These are phyloP conservation scores for Naganishia onofrii DNA, from an alignment of 768 basidiomycete genomes.

Conservation along the genomic window DNA sequence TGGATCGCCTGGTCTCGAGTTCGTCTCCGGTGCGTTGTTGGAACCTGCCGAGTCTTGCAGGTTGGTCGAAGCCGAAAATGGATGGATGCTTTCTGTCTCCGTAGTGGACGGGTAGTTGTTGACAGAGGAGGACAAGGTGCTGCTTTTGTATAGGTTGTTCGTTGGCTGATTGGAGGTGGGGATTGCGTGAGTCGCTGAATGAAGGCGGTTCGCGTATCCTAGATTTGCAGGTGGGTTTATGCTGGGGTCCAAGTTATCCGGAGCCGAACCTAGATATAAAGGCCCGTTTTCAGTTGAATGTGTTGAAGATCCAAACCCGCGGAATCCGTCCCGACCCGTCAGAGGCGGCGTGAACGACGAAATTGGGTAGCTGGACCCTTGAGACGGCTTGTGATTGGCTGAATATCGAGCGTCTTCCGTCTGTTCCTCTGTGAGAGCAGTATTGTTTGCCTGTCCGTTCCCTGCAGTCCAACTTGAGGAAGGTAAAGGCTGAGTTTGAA, in stretches of 20 bases:
- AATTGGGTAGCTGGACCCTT: background rate
- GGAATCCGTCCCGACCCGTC: constrained; percentile 19
- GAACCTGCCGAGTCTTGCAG: background rate
- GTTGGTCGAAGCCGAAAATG: constrained; percentile 1
- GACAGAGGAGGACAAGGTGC: background rate
- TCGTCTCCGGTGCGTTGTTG: background rate
- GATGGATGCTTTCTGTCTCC: background rate
- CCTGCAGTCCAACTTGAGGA: constrained; percentile 8
- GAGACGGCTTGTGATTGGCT: constrained; percentile 3
- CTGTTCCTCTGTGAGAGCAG: background rate
- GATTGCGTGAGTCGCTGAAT: background rate
- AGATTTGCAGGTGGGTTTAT: background rate
- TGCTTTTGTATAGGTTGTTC: constrained; percentile 4
- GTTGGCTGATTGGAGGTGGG: background rate
- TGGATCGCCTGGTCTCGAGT: background rate
- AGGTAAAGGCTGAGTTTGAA: constrained; percentile 16
- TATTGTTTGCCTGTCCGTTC: background rate
- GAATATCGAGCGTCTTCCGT: constrained; percentile 3
- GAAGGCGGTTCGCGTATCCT: background rate
- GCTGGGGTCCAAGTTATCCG: constrained; percentile 1
- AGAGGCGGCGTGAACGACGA: constrained; percentile 18
- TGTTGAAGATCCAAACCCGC: background rate
- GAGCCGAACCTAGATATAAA: background rate
- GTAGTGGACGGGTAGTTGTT: background rate
- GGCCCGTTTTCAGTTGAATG: background rate